A percentile compares a stretch with the other conserved stretches of the same genome.
phyloP scores from a whole-genome alignment of 2,329 filamentous ascomycete genomes.

The Colletotrichum karsti region DNA sequence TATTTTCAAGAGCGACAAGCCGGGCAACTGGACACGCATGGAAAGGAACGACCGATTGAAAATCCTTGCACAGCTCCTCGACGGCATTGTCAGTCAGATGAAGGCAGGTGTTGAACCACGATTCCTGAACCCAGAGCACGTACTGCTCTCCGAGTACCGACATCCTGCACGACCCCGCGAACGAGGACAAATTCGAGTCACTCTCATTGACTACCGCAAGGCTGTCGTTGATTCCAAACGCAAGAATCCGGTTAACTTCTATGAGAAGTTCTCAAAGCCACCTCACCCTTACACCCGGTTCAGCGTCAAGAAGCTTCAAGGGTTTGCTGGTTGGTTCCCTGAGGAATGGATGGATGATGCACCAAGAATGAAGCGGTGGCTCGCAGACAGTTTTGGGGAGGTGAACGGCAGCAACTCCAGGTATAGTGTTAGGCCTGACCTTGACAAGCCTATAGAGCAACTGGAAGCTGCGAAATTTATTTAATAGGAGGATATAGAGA shows the following conservation, averaged over 20 bases:
- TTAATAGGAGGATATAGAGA: too few species aligned
- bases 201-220: neutral
- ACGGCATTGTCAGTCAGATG: neutral
- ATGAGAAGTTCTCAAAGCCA: neutral
- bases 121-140: neutral
- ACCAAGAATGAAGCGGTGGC: too few species aligned
- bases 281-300: neutral
- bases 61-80: neutral
- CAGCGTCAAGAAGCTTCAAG: neutral
- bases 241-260: neutral
- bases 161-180: too few species aligned
- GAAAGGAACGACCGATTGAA: neutral
- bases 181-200: neutral
- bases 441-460: too few species aligned
- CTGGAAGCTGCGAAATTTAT: too few species aligned
- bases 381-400: too few species aligned
- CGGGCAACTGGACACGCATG: neutral
- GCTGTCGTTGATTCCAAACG: neutral
- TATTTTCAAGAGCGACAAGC: too few species aligned
- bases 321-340: neutral
- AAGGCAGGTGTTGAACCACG: neutral
- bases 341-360: neutral
- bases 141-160: neutral
- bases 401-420: too few species aligned
- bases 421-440: too few species aligned